Percentiles rank a stretch among this genome's conserved stretches.
These are phyloP conservation scores for Staphylotrichum longicolle DNA, from an alignment of 495 filamentous ascomycete species.

Conservation along the genomic window DNA sequence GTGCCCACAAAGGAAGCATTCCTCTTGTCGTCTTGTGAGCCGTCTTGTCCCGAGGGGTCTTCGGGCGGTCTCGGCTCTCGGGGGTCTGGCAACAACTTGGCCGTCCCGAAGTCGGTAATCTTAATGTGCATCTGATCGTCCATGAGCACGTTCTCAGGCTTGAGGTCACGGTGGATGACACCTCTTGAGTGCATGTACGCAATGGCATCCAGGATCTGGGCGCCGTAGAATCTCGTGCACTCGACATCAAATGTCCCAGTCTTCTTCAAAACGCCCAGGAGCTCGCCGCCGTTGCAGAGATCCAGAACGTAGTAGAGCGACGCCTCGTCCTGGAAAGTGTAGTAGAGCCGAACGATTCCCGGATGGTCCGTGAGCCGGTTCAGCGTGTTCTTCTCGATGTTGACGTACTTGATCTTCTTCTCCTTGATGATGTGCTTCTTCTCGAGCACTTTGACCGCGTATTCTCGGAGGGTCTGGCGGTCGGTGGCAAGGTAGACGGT, in stretches of 20 bases:
- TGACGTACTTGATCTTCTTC: conserved; percentile 99
- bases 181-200: conserved; percentile 97
- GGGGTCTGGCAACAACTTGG: conserved; percentile 78
- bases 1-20: conserved; percentile 97
- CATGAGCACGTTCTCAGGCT: conserved; percentile 94
- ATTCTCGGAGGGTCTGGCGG: conserved; percentile 91
- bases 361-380: conserved; percentile 96
- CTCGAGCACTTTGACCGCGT: conserved; percentile 97
- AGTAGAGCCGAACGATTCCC: conserved; percentile 94
- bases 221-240: conserved; percentile 91
- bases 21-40: conserved; percentile 60
- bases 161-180: conserved; percentile 95
- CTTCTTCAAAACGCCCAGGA: conserved; percentile 88
- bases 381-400: conserved; percentile 97
- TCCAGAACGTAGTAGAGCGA: conserved; percentile 97
- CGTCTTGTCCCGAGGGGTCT: conserved; percentile 50
- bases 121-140: conserved; percentile 97
- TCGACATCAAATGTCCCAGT: conserved; percentile 94
- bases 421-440: conserved; percentile 99
- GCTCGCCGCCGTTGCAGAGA: conserved; percentile 86
- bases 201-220: conserved; percentile 93
- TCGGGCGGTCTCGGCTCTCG: conserved; percentile 54
- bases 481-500: conserved; percentile 95
- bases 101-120: conserved; percentile 98
- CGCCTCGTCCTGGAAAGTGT: conserved; percentile 96